Conservation (phyloP, 768 basidiomycete genomes). For the Russula vinacea region DNA sequence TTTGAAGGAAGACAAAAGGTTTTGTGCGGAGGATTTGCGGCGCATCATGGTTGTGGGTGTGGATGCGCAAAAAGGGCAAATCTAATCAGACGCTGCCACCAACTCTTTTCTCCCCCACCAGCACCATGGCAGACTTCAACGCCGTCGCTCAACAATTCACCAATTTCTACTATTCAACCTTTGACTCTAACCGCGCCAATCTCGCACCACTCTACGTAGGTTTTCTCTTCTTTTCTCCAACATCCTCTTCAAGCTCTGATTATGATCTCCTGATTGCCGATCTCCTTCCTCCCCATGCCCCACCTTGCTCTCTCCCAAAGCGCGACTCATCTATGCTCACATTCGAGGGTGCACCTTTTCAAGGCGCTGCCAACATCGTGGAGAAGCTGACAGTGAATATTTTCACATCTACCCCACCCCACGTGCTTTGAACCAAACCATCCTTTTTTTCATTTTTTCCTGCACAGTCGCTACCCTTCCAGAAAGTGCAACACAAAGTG, state of each 20-base stretch:
- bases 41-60: conserved; percentile 49
- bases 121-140: conserved; percentile 68
- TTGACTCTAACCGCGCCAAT: conserved; percentile 57
- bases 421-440: background rate
- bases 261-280: background rate
- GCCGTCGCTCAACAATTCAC: conserved; percentile 74
- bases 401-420: no score
- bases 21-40: conserved; percentile 83
- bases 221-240: conserved; percentile 28
- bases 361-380: conserved; percentile 53
- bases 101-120: background rate
- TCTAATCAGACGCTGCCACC: conserved; percentile 13
- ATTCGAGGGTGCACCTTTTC: conserved; percentile 63
- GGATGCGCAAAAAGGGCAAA: background rate
- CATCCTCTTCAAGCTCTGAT: background rate
- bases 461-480: conserved; percentile 67
- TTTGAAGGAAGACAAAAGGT: conserved; percentile 77
- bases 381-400: conserved; percentile 69
- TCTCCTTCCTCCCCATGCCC: conserved; percentile 10
- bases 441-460: background rate
- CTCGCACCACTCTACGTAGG: conserved; percentile 77
- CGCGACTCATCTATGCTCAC: conserved; percentile 79
- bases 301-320: conserved; percentile 42
- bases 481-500: conserved; percentile 74
- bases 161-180: conserved; percentile 78